These are phyloP conservation scores for Rosa chinensis DNA, from an alignment of 306 rosid genomes.

Conservation along the genomic window DNA sequence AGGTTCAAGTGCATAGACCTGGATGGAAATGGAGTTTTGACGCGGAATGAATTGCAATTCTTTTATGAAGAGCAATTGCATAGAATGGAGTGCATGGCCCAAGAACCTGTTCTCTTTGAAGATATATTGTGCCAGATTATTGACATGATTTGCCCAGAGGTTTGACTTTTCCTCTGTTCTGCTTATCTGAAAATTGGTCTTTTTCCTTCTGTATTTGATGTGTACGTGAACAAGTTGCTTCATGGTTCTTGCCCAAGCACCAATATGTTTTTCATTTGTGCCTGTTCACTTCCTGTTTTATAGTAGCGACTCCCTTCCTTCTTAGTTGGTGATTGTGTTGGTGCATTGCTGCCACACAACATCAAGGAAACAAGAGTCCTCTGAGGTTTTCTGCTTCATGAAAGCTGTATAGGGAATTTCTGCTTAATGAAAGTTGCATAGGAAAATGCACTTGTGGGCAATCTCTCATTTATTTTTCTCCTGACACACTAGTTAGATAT, in stretches of 20 bases:
- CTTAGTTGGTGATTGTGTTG: not conserved
- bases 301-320: not conserved
- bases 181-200: constrained; percentile 4
- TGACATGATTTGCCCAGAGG: constrained; percentile 98
- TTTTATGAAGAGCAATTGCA: constrained; percentile 99
- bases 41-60: constrained; percentile 92
- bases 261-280: not conserved
- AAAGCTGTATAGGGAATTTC: not conserved
- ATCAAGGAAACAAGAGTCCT: not conserved
- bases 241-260: not conserved
- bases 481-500: not conserved
- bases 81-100: constrained; percentile 99
- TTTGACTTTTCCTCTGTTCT: constrained; percentile 37
- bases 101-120: constrained; percentile 98
- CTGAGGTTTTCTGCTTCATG: not conserved
- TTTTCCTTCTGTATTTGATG: not conserved
- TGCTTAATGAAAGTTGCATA: not conserved
- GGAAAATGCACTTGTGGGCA: not conserved
- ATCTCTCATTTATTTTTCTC: not conserved
- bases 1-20: constrained; percentile 99
- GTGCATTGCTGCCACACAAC: not conserved
- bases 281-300: not conserved
- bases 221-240: not conserved
- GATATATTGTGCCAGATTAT: constrained; percentile 96
- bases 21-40: constrained; percentile 92